Base-by-base conservation (phyloP, 176 grass and related monocot species). In the Coix lacrymajobi region DNA sequence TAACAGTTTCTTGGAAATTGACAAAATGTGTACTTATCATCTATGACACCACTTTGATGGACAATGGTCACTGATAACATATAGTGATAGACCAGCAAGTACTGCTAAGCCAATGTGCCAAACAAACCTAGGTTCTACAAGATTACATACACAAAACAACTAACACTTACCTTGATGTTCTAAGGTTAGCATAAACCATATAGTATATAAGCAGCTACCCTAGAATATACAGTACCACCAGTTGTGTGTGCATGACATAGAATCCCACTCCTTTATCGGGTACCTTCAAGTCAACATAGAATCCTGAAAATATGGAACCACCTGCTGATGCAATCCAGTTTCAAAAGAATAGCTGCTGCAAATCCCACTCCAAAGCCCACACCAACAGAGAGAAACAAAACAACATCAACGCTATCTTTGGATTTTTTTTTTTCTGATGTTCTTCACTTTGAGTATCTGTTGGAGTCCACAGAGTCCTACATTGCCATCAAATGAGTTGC, bases 281-380 rank as follows among this genome's bases (percentile, higher is more conserved):
- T 4, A 37, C 4, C 45, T 48, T 48, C 15, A 48, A 2, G 45
- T 14, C 14, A 48, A 48, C 45, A 17, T 17, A 17, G 15, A 46
- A 48, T 48, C 45, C 15, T 66, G 14, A 3, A 3, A 65, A 10
- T 49, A 22, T 7, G 4, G 7, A 65, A 64, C 56, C 69, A 75
- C 61, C 33, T 49, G 0, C n/a, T 25, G 54, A 65, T 37, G 20
- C 58, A 33, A 17, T 22, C 13, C 3, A 8, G 32, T 83, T 49
- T 65, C 7, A 65, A 0, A 1, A 78, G 3, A 25, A 85, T 36
- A 26, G 44, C 4, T 30, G 12, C 4, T 30, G 63, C 64, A 58
- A 85, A 85, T 15, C 83, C 73, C 2, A 78, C 1, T 39, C 83
- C 83, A 62, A 78, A 78, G 19, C 49, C 83, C 29, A 37, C 29